Conservation (phyloP, 495 filamentous ascomycete genomes). For the Entonaema liquescens region DNA sequence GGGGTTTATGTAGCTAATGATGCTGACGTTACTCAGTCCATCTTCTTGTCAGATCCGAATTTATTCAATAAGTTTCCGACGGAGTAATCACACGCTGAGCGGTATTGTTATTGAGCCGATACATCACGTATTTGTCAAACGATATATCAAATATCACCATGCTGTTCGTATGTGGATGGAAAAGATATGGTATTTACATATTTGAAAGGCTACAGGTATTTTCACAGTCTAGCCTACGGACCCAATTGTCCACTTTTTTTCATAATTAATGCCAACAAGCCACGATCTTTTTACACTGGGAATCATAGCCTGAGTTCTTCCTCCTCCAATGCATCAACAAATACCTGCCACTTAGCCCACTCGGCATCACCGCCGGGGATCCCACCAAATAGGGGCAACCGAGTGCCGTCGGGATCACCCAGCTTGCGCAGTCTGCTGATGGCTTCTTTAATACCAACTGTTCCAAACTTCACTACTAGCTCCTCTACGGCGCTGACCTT, state of each 20-base stretch:
- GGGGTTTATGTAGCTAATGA: slow-evolving; percentile 1
- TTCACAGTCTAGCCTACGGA: not conserved
- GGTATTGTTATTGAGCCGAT: not conserved
- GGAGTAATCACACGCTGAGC: not conserved
- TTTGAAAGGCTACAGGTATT: not conserved
- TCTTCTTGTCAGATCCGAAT: not conserved
- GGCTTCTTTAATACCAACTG: slow-evolving; percentile 71
- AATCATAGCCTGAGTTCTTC: slow-evolving; percentile 32
- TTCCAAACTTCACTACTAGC: slow-evolving; percentile 64
- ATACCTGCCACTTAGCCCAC: slow-evolving; percentile 41
- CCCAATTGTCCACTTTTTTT: not conserved
- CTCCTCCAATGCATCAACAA: slow-evolving; percentile 36
- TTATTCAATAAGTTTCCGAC: not conserved
- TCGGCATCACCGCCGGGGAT: slow-evolving; percentile 56
- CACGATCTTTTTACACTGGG: too few species aligned
- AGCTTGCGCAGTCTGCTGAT: slow-evolving; percentile 61
- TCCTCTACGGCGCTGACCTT: slow-evolving; percentile 66
- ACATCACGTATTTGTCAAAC: not conserved
- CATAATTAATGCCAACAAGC: not conserved
- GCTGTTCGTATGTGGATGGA: too few species aligned
- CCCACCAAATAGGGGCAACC: slow-evolving; percentile 62
- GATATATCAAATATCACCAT: too few species aligned
- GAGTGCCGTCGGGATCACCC: slow-evolving; percentile 63
- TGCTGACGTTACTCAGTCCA: not conserved
- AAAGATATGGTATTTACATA: not conserved